These are phyloP conservation scores for Globisporangium radiosum DNA, from an alignment of 352 stramenopile genomes.

Conservation along the genomic window DNA sequence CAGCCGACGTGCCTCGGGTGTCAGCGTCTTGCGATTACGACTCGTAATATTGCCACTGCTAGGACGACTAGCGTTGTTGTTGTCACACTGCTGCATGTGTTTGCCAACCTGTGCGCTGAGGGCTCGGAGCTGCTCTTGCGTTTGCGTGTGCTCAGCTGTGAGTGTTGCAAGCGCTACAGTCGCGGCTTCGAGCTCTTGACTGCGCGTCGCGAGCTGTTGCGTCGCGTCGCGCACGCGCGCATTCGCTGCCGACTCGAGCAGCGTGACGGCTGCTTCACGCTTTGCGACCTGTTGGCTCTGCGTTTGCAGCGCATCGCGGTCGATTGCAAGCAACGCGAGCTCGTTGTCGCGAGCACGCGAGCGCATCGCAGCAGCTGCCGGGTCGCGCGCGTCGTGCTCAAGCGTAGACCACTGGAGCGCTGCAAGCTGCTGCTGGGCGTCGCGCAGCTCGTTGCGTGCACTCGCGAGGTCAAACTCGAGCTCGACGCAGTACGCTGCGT, in stretches of 20 bases:
- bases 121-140: neutral
- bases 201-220: neutral
- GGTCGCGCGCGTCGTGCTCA: neutral
- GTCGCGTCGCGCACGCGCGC: neutral
- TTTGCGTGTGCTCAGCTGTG: neutral
- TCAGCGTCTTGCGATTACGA: neutral
- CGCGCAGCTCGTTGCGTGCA: conserved; percentile 9
- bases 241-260: conserved; percentile 2
- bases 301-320: neutral
- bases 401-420: conserved; percentile 3
- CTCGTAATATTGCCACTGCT: neutral
- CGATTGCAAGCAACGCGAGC: neutral
- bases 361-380: neutral
- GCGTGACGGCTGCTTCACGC: conserved; percentile 7
- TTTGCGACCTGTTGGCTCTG: neutral
- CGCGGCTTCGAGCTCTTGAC: conserved; percentile 1
- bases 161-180: neutral
- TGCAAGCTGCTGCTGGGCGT: conserved; percentile 4
- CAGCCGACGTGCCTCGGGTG: conserved; percentile 13
- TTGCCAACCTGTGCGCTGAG: neutral
- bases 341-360: conserved; percentile 2
- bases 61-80: neutral
- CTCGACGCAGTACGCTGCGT: conserved; percentile 9
- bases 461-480: conserved; percentile 16
- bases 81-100: neutral